phyloP scores from a whole-genome alignment of 306 rosid species.

The Trichosanthes cucumerina region DNA sequence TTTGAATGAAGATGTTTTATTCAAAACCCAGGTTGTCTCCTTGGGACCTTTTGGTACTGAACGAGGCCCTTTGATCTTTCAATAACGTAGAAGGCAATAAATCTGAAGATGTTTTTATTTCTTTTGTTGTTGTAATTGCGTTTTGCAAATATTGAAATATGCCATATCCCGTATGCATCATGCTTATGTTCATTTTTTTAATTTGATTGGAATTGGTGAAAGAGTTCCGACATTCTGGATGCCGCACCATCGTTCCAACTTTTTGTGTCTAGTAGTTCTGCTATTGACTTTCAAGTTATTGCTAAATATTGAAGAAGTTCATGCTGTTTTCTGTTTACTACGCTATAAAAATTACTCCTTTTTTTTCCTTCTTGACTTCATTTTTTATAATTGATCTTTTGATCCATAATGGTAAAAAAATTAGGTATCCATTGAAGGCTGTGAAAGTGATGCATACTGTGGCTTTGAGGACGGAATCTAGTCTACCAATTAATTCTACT shows the following conservation, averaged over 20 bases:
- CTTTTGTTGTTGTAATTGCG: not conserved
- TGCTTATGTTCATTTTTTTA: not conserved
- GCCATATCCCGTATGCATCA: not conserved
- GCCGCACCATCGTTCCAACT: not conserved
- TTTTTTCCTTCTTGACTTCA: not conserved
- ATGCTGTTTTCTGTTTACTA: not conserved
- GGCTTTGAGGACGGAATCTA: slow-evolving; percentile 76
- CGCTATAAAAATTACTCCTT: not conserved
- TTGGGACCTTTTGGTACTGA: not conserved
- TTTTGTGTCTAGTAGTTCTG: not conserved
- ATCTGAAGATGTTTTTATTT: not conserved
- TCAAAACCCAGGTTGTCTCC: not conserved
- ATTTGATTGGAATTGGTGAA: not conserved
- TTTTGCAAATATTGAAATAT: not conserved
- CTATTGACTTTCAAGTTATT: not conserved
- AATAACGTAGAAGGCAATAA: not conserved
- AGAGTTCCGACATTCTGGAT: not conserved
- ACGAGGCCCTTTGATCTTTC: not conserved
- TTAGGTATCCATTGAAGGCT: slow-evolving; percentile 88
- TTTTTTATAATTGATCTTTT: slow-evolving; percentile 6
- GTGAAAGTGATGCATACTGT: slow-evolving; percentile 88
- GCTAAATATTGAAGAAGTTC: not conserved
- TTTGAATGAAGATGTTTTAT: not conserved
- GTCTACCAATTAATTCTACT: slow-evolving; percentile 28
- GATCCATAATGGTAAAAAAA: slow-evolving; percentile 8